Evolutionary conservation across 2,329 filamentous ascomycete genomes (phyloP).

Genomic region (Hymenoscyphus linearis): DNA sequence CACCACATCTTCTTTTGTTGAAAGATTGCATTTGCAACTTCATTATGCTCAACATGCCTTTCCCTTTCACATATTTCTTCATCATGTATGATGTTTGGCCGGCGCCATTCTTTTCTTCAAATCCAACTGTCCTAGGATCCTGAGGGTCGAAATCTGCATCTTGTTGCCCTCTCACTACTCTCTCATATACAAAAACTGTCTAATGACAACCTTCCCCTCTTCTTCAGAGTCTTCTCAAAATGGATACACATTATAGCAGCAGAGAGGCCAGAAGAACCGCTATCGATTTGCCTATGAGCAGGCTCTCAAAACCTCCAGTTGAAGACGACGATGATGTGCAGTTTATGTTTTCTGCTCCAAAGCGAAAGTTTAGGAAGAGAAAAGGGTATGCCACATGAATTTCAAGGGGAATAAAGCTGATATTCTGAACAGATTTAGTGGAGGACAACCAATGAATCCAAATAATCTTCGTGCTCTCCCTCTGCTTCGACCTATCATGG

Average conservation of each 20-base stretch:
- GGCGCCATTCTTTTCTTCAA: not conserved
- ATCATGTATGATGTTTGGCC: not conserved
- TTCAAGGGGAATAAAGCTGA: not conserved
- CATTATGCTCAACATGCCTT: not conserved
- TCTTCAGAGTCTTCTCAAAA: not conserved
- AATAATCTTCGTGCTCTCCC: not conserved
- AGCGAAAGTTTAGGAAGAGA: conserved; percentile 35
- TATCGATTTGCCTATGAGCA: not conserved
- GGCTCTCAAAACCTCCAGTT: conserved; percentile 11
- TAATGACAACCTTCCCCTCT: not conserved
- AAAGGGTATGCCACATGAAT: conserved; percentile 22
- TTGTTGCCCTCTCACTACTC: not conserved
- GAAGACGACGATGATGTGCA: conserved; percentile 39
- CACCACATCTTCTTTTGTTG: not conserved
- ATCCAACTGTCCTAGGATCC: not conserved
- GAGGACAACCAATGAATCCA: not conserved
- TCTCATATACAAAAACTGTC: not conserved
- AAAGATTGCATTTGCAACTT: not conserved
- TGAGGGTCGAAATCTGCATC: not conserved
- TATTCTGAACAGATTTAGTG: not conserved
- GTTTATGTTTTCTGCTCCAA: conserved; percentile 40
- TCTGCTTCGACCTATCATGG: not conserved
- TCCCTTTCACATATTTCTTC: not conserved
- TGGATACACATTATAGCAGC: not conserved
- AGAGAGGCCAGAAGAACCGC: not conserved